Evolutionary conservation across 352 stramenopile genomes (phyloP), one percentile per base, ranked within the genome.

Genomic region (Pythium folliculosum): DNA sequence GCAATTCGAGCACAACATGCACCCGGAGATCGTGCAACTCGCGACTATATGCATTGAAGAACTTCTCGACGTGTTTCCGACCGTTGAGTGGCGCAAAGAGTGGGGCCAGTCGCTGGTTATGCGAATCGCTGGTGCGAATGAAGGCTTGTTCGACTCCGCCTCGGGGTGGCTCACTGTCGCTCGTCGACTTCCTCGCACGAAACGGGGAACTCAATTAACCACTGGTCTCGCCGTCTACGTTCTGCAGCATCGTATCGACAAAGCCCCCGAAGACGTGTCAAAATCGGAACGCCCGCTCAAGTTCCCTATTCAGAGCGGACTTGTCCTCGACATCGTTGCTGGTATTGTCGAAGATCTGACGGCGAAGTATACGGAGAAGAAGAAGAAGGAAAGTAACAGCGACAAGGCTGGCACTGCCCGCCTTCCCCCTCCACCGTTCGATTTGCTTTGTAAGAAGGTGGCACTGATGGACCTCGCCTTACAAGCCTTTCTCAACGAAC

Each of bases 401-500:
- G 56, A 77, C 65, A 48, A 51, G n/a, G 25, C 47, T 17, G 59
- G 48, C 25, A 51, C 3, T 25, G 30, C 54, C 10, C 64, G 54
- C 3, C 48, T 65, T 1, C 65, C 58, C 17, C 59, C 71, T 3
- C 79, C 81, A 17, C 80, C 84, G 22, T 93, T 86, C 37, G 81
- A 91, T 72, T 65, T 92, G 45, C 69, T 94, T 6, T 90, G 84
- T 73, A 92, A 89, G 63, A 95, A 93, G 59, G 80, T 95, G 25
- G 84, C 84, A 17, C 72, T 95, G 48, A 92, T 95, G 84, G 86
- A 95, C 53, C 63, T 93, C 37, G 86, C 86, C 35, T 71, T 95
- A 48, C 82, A 93, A 61, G 82, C 83, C 0, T 93, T 92, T 38
- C 65, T 93, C 19, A 92, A 93, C 40, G 78, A 89, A 50, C 72